Conservation (phyloP, 2,329 filamentous ascomycete genomes). For the Thelonectria rubi region DNA sequence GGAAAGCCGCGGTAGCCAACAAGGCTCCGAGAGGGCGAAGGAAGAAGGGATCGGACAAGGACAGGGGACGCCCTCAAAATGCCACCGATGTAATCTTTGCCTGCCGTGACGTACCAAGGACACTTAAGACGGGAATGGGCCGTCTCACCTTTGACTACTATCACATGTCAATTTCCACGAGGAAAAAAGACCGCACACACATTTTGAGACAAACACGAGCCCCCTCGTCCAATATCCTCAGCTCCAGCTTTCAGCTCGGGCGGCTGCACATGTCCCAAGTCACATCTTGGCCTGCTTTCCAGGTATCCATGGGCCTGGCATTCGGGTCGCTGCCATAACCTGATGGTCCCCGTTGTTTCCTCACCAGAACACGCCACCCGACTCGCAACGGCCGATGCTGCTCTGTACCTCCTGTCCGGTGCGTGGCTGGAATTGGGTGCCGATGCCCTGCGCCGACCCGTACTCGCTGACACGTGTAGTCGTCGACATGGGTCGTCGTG, state of each 20-base stretch:
- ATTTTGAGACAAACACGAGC: not conserved
- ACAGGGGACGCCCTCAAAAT: no score
- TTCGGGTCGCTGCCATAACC: not conserved
- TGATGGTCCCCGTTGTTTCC: not conserved
- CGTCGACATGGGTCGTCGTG: not conserved
- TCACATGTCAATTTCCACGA: not conserved
- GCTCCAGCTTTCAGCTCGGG: not conserved
- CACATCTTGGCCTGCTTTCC: not conserved
- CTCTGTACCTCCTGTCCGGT: no score
- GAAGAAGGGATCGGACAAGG: no score
- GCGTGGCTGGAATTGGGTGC: not conserved
- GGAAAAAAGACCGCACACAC: not conserved
- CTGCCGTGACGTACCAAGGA: not conserved
- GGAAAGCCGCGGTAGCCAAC: not conserved
- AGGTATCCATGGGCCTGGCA: not conserved
- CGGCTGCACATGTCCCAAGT: not conserved
- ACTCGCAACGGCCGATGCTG: not conserved
- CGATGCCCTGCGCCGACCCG: no score
- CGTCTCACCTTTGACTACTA: not conserved
- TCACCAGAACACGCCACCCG: not conserved
- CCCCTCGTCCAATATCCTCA: no score
- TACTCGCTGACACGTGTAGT: not conserved
- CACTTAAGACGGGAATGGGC: no score
- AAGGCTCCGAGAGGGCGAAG: not conserved
- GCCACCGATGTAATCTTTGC: not conserved